These are phyloP conservation scores for Phytophthora multivora DNA, from an alignment of 352 stramenopile species.

Conservation along the genomic window DNA sequence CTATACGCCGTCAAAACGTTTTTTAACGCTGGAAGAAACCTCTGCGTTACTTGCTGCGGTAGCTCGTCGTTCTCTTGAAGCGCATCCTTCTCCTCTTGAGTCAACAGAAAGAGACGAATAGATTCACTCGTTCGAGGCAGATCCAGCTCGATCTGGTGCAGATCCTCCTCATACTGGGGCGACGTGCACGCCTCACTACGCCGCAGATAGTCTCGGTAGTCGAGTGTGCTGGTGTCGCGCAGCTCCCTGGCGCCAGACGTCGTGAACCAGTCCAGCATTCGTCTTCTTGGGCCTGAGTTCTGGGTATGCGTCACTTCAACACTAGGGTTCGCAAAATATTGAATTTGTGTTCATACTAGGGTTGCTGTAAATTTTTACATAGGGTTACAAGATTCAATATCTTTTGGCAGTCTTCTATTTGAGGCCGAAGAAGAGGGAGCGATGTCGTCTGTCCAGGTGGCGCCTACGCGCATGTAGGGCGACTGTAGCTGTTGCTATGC, in stretches of 20 bases:
- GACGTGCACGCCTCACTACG: constrained; percentile 30
- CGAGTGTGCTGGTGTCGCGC: constrained; percentile 34
- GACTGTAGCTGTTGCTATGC: background rate
- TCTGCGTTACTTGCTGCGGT: constrained; percentile 24
- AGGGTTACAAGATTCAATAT: constrained; percentile 20
- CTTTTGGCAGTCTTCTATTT: constrained; percentile 21
- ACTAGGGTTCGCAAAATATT: background rate
- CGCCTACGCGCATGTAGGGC: constrained; percentile 82
- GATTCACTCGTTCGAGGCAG: constrained; percentile 60
- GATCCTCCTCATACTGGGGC: constrained; percentile 57
- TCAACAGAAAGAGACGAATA: constrained; percentile 57
- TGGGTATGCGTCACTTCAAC: constrained; percentile 25
- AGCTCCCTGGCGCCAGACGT: constrained; percentile 46
- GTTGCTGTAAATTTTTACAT: background rate
- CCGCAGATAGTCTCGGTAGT: constrained; percentile 50
- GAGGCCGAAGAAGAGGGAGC: background rate
- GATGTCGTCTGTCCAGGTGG: constrained; percentile 62
- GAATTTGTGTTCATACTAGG: constrained; percentile 10
- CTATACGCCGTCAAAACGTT: constrained; percentile 68
- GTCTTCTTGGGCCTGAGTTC: constrained; percentile 19
- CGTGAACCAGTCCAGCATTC: constrained; percentile 47
- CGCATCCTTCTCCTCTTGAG: constrained; percentile 12
- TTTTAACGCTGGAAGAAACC: constrained; percentile 45
- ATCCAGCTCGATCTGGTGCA: constrained; percentile 74
- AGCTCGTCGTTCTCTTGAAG: constrained; percentile 28